phyloP scores from a whole-genome alignment of 2,329 filamentous ascomycete species.

The Sporothrix brunneoviolacea region DNA sequence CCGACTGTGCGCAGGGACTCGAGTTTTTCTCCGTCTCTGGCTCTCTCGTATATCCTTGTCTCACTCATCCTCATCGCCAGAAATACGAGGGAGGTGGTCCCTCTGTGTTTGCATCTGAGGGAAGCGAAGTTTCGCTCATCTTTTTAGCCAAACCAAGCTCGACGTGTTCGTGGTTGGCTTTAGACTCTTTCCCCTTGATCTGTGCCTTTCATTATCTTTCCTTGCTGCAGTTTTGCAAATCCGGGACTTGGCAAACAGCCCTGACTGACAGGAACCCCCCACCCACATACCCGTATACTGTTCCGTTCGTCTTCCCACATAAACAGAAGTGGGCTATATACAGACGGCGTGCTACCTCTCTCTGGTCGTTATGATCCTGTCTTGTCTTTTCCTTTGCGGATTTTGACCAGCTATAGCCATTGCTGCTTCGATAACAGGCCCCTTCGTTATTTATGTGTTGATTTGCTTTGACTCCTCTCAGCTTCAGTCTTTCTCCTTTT shows the following conservation, averaged over 20 bases:
- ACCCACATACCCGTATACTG: background rate
- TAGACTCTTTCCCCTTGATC: background rate
- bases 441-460: too few relatives aligned
- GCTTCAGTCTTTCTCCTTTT: too few relatives aligned
- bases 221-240: conserved; percentile 9
- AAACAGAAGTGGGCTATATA: conserved; percentile 2
- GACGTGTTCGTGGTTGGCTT: background rate
- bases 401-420: too few relatives aligned
- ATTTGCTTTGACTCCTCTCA: too few relatives aligned
- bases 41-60: background rate
- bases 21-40: background rate
- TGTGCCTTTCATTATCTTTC: background rate
- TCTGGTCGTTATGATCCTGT: background rate
- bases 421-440: too few relatives aligned
- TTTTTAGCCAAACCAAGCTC: background rate
- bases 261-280: background rate
- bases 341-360: background rate
- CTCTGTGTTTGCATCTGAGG: background rate
- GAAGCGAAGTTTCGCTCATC: conserved; percentile 7
- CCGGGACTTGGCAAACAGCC: background rate
- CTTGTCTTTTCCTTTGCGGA: background rate
- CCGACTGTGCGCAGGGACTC: background rate
- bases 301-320: background rate
- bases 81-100: background rate
- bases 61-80: background rate